Evolutionary conservation across 768 basidiomycete species (phyloP).

Genomic region (Collybia sordida): DNA sequence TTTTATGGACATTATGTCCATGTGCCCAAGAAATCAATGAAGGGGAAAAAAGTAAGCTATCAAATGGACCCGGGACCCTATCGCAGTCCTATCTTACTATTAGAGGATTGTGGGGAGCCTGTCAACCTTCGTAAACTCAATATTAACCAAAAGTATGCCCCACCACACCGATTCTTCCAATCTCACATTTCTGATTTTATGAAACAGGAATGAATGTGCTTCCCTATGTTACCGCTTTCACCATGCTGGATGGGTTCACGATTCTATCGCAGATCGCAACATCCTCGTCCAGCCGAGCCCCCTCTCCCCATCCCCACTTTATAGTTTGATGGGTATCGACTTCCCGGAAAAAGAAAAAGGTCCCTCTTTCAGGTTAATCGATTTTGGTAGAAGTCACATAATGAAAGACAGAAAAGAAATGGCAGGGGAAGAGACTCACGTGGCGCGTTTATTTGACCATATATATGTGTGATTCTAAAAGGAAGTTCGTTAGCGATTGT

Average conservation of each 20-base stretch:
- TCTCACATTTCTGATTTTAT: conserved; percentile 25
- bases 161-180: too few relatives aligned
- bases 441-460: not conserved
- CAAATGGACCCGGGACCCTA: too few relatives aligned
- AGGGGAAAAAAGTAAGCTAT: not conserved
- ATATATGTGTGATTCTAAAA: not conserved
- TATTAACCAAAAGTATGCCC: conserved; percentile 11
- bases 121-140: conserved; percentile 21
- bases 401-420: not conserved
- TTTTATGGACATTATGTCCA: conserved; percentile 34
- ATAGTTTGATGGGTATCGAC: not conserved
- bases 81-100: conserved; percentile 36
- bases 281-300: conserved; percentile 33
- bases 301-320: conserved; percentile 13
- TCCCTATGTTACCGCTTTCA: conserved; percentile 33
- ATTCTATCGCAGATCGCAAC: conserved; percentile 31
- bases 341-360: not conserved
- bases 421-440: not conserved
- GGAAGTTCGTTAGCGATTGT: too few relatives aligned
- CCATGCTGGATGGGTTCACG: conserved; percentile 28
- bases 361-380: not conserved
- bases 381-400: not conserved
- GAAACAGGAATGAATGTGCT: conserved; percentile 33
- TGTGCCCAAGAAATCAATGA: not conserved
- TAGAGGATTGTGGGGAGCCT: conserved; percentile 37